A percentile compares a stretch with the other conserved stretches of the same genome.
Conservation (phyloP, 2,329 filamentous ascomycete species). For the Grosmannia clavigera region DNA sequence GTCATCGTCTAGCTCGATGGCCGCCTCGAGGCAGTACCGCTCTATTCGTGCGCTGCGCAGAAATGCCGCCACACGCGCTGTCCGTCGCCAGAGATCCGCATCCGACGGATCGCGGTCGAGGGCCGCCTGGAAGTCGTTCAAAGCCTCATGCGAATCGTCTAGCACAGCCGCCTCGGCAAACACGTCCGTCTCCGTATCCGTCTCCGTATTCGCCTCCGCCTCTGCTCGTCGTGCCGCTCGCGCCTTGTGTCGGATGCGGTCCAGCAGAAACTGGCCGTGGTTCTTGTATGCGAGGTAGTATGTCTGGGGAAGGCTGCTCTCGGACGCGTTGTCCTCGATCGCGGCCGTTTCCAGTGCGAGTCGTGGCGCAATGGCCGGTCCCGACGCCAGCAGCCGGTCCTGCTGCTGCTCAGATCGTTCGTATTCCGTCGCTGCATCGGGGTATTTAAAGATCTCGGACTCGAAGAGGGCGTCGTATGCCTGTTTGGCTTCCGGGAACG, state of each 20-base stretch:
- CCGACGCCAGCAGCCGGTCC: constrained; percentile 33
- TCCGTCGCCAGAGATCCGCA: constrained; percentile 51
- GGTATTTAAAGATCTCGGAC: constrained; percentile 89
- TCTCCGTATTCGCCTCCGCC: background rate
- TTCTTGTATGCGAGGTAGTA: constrained; percentile 94
- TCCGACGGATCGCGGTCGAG: constrained; percentile 55
- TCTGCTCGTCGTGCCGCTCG: constrained; percentile 15
- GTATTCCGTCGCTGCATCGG: constrained; percentile 77
- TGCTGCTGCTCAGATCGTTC: constrained; percentile 52
- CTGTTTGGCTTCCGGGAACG: constrained; percentile 61
- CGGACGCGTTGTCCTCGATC: constrained; percentile 57
- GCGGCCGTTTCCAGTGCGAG: constrained; percentile 45
- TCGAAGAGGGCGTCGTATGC: constrained; percentile 79
- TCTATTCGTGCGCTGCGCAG: constrained; percentile 44
- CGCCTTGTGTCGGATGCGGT: constrained; percentile 47
- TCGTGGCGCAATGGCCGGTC: constrained; percentile 34
- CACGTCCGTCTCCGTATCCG: background rate
- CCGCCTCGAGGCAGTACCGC: constrained; percentile 52
- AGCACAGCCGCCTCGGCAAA: constrained; percentile 26
- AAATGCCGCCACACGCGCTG: constrained; percentile 45
- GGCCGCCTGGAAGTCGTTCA: constrained; percentile 45
- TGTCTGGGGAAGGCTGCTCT: constrained; percentile 75
- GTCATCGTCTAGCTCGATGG: constrained; percentile 55
- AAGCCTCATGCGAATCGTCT: constrained; percentile 29
- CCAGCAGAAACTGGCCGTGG: constrained; percentile 82